Conservation (phyloP, 768 basidiomycete genomes). For the Russula brevipes region DNA sequence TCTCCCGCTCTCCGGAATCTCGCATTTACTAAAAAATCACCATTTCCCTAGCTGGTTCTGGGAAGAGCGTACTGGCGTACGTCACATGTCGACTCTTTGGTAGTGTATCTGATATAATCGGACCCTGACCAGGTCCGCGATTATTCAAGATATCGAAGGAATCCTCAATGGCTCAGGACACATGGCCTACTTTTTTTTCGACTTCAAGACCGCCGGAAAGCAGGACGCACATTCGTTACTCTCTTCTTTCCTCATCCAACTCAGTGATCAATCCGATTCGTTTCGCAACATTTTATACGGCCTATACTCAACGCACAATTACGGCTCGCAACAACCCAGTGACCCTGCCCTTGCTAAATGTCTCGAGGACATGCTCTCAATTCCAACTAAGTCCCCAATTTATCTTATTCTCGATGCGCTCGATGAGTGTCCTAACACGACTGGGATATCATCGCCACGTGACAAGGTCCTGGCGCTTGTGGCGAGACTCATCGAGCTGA, state of each 20-base stretch:
- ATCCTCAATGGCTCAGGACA: neutral
- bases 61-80: neutral
- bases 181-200: neutral
- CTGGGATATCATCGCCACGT: neutral
- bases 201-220: neutral
- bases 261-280: neutral
- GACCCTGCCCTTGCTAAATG: neutral
- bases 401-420: neutral
- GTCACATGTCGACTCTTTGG: neutral
- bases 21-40: neutral
- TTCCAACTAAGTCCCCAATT: neutral
- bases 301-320: neutral
- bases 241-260: neutral
- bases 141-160: neutral
- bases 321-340: neutral
- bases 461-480: neutral
- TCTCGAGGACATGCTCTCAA: neutral
- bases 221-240: neutral
- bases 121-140: neutral
- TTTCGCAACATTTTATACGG: neutral
- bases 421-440: neutral
- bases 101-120: neutral
- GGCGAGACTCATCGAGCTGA: neutral
- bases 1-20: too few species aligned
- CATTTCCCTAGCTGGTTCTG: neutral